Base-by-base conservation (phyloP, 2,329 filamentous ascomycete species). In the Penicillium italicum region DNA sequence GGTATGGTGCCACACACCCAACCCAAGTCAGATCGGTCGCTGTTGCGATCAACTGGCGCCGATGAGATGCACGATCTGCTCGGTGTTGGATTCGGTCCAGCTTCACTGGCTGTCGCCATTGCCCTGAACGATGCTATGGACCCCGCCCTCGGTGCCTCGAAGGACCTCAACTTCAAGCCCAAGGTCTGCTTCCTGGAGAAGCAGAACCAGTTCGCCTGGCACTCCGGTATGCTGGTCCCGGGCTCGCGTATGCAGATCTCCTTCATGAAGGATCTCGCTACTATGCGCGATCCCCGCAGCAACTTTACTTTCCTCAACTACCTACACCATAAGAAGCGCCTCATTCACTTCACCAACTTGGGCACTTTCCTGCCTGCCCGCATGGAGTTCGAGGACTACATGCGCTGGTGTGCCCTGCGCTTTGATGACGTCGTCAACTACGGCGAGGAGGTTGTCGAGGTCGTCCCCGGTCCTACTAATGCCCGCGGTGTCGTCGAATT, bases 161-260 rank as follows among this genome's bases (percentile, higher is more conserved):
- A 44, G 20, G 67, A 69, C 40, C 50, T 76, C 7, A 68, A 71
- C 53, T 67, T 70, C 55, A 64, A 74, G 42, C 89, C 90, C 45
- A 91, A 89, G 70, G 86, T 96, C 4, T 82, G 90, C 42, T 97
- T 97, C 74, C 76, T 97, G 24, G 93, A 97, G 78, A 88, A 89
- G 73, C 93, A 97, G 75, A 69, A 79, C 31, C 77, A 81, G 45
- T 97, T 97, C 69, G 85, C 89, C 56, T 97, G 93, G 93, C 93
- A 97, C 74, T 86, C 91, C 0, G 93, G 93, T 57, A 97, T 97
- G 93, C 85, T 97, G 56, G 83, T 97, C 3, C 90, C 91, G 0
- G 92, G 91, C 5, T 90, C 92, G 50, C 91, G 89, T 76, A 97
- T 97, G 93, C 93, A 97, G 72, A 97, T 97, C 65, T 95, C 90